Base-by-base conservation (phyloP, 345 rosid species). In the Heritiera fomes region DNA sequence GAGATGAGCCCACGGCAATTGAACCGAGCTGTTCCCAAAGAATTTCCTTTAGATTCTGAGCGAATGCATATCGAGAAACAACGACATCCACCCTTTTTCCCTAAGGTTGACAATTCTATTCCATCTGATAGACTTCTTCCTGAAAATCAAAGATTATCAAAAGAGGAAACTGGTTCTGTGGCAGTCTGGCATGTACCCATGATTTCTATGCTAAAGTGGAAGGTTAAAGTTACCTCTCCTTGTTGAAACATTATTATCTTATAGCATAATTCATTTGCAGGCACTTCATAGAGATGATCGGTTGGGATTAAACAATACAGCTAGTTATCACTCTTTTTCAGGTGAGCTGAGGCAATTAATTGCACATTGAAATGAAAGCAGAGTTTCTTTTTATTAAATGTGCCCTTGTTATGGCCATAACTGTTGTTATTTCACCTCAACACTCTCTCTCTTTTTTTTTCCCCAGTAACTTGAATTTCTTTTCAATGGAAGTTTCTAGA, bases 131-230 rank as follows among this genome's bases (percentile, higher is more conserved):
- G 96, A 84, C 80, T 87, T 80, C 77, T 87, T 89, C 91, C 83
- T 80, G 99, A 93, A 83, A 90, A 87, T 85, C 97, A 86, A 79
- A 91, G 98, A 87, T 82, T 79, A 79, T 89, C 91, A 75, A 91
- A 91, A 84, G 98, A 89, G 95, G 99, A 94, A 82, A 82, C 74
- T 75, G 63, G 62, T 60, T 52, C 46, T 17, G 7, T 76, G 43
- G 79, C 40, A 38, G 34, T 70, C 11, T 56, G 53, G n/a, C 59
- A 46, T 61, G 32, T n/a, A 55, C 28, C 23, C 1, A 3, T 46
- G 43, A 32, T 43, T 50, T 53, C 32, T 62, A 3, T 75, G 70
- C 69, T 40, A 49, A 17, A 75, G 40, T 28, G 43, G 53, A 40
- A 75, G 50, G 38, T 63, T 76, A 38, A 73, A 45, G 40, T 76